Evolutionary conservation across 768 basidiomycete species (phyloP).

Genomic region (Hericium alpestre): DNA sequence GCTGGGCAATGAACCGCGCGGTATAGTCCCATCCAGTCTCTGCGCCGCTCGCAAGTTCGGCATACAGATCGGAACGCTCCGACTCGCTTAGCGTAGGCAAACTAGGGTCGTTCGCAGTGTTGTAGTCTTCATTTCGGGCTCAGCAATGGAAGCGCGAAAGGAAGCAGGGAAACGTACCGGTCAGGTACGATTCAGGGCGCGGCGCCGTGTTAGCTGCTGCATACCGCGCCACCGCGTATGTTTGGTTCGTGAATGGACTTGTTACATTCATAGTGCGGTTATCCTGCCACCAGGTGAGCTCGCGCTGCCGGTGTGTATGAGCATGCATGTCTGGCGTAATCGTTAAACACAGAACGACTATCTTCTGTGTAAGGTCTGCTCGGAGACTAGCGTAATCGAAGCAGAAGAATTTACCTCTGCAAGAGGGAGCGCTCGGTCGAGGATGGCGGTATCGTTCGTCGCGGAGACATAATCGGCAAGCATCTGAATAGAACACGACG

Average conservation of each 20-base stretch:
- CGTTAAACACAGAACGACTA: too few relatives aligned
- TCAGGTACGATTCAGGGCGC: constrained; percentile 74
- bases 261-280: constrained; percentile 62
- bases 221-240: constrained; percentile 60
- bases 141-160: neutral
- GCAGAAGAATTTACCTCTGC: constrained; percentile 46
- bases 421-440: constrained; percentile 71
- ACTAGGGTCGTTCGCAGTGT: constrained; percentile 59
- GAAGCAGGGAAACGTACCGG: constrained; percentile 30
- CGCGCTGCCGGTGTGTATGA: constrained; percentile 34
- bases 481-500: constrained; percentile 44
- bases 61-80: constrained; percentile 57
- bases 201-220: constrained; percentile 77
- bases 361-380: too few relatives aligned
- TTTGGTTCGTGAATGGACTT: constrained; percentile 61
- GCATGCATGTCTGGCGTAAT: neutral
- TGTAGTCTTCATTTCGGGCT: constrained; percentile 46
- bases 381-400: neutral
- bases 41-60: constrained; percentile 81
- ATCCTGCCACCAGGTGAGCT: constrained; percentile 73
- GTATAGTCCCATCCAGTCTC: constrained; percentile 53
- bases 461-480: constrained; percentile 69
- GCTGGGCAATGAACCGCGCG: constrained; percentile 31
- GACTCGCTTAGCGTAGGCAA: constrained; percentile 47
- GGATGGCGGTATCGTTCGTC: constrained; percentile 64